A percentile compares a stretch with the other conserved stretches of the same genome.
Evolutionary conservation across 495 filamentous ascomycete species (phyloP).

Genomic region (Podospora tetraspora): DNA sequence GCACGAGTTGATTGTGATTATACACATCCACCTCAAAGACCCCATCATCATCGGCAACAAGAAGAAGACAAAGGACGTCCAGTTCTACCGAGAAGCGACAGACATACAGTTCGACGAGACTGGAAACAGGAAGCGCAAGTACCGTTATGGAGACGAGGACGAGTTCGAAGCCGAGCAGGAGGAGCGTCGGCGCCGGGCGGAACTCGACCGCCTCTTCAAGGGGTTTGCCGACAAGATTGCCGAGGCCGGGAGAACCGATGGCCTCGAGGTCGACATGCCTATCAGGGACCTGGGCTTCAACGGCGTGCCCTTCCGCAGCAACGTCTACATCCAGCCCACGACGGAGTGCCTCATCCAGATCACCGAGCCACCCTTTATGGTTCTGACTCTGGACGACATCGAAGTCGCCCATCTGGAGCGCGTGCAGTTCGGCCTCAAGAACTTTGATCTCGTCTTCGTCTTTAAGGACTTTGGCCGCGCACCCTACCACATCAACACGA

Average conservation of each 20-base stretch:
- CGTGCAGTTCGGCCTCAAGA: conserved; percentile 97
- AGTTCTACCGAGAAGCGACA: conserved; percentile 97
- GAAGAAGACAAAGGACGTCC: conserved; percentile 92
- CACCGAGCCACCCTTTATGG: conserved; percentile 94
- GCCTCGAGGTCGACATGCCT: conserved; percentile 88
- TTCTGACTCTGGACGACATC: conserved; percentile 89
- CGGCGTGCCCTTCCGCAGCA: conserved; percentile 91
- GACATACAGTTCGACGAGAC: conserved; percentile 99
- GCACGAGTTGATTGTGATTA: conserved; percentile 94
- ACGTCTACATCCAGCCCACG: conserved; percentile 89
- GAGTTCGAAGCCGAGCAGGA: conserved; percentile 99
- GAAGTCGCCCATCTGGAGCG: conserved; percentile 95
- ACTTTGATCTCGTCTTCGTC: conserved; percentile 96
- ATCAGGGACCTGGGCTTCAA: conserved; percentile 95
- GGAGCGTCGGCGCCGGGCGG: conserved; percentile 83
- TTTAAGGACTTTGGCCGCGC: conserved; percentile 91
- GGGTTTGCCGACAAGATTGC: conserved; percentile 96
- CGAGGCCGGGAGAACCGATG: conserved; percentile 78
- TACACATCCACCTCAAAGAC: conserved; percentile 95
- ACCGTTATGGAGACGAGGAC: conserved; percentile 97
- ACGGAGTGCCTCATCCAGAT: conserved; percentile 98
- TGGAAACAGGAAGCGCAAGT: conserved; percentile 93
- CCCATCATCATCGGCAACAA: conserved; percentile 98
- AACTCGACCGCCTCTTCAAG: conserved; percentile 92
- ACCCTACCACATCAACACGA: conserved; percentile 94